These are phyloP conservation scores for Aspergillus indologenus DNA, from an alignment of 495 filamentous ascomycete genomes.

Conservation along the genomic window DNA sequence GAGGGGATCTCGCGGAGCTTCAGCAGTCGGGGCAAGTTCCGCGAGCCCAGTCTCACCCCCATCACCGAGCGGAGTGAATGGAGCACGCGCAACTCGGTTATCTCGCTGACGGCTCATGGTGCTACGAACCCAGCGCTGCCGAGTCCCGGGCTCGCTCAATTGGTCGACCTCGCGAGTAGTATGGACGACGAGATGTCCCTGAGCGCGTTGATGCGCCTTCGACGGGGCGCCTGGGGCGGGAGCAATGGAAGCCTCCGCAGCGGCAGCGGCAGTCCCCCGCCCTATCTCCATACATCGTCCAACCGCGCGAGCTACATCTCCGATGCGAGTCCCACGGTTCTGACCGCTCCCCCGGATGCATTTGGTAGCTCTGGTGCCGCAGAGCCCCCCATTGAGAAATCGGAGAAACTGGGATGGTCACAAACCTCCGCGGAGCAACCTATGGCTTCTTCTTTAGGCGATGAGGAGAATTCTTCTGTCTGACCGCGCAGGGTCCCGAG, in stretches of 20 bases:
- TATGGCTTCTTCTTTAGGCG: not conserved
- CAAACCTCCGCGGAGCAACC: conserved; percentile 7
- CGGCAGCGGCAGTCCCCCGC: conserved; percentile 58
- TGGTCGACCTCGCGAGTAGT: conserved; percentile 61
- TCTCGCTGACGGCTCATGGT: conserved; percentile 63
- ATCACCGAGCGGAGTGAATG: conserved; percentile 97
- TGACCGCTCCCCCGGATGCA: conserved; percentile 22
- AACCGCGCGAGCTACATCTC: conserved; percentile 39
- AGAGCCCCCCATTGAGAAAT: conserved; percentile 17
- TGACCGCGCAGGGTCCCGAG: not conserved
- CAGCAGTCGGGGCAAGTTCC: conserved; percentile 67
- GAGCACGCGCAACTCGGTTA: conserved; percentile 87
- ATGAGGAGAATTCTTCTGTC: conserved; percentile 1
- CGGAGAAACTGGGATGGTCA: conserved; percentile 13
- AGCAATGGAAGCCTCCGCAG: conserved; percentile 70
- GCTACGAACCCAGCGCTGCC: conserved; percentile 40
- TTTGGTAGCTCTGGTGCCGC: conserved; percentile 14
- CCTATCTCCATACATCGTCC: conserved; percentile 33
- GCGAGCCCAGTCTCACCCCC: conserved; percentile 89
- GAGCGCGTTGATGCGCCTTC: conserved; percentile 65
- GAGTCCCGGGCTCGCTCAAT: conserved; percentile 65
- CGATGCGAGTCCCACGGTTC: conserved; percentile 35
- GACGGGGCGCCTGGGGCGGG: conserved; percentile 75
- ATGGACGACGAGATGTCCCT: conserved; percentile 71
- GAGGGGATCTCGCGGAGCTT: conserved; percentile 62